These are phyloP conservation scores for Jaapia argillacea DNA, from an alignment of 768 basidiomycete species.

Conservation along the genomic window DNA sequence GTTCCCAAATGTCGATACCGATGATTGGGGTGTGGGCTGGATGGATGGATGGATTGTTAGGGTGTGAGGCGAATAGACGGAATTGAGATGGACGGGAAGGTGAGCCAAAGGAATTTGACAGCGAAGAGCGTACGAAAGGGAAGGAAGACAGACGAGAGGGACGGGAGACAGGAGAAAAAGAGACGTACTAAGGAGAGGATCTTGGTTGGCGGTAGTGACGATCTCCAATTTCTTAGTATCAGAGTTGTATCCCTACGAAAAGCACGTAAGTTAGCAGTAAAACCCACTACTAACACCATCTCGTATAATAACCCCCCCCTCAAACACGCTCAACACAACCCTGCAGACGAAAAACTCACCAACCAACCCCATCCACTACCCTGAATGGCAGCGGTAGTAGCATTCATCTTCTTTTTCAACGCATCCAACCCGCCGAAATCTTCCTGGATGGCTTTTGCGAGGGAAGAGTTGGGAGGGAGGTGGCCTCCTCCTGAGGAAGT, in stretches of 20 bases:
- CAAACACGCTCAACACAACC: too few relatives aligned
- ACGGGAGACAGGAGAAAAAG: not conserved
- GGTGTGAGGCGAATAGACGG: slow-evolving; percentile 4
- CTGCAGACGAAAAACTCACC: slow-evolving; percentile 27
- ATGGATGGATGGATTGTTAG: not conserved
- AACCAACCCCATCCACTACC: slow-evolving; percentile 99
- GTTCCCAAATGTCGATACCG: slow-evolving; percentile 97
- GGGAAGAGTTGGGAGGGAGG: slow-evolving; percentile 20
- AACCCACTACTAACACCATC: too few relatives aligned
- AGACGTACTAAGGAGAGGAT: slow-evolving; percentile 63
- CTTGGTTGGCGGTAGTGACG: slow-evolving; percentile 92
- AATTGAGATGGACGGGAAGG: not conserved
- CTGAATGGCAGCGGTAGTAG: slow-evolving; percentile 85
- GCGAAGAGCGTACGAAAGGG: not conserved
- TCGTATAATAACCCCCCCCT: not conserved
- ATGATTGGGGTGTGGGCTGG: slow-evolving; percentile 82
- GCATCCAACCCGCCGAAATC: slow-evolving; percentile 81
- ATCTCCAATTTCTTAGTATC: slow-evolving; percentile 71
- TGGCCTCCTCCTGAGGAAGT: slow-evolving; percentile 49
- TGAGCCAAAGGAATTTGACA: slow-evolving; percentile 21
- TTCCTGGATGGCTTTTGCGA: not conserved
- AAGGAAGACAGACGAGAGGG: not conserved
- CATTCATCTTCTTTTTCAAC: slow-evolving; percentile 81
- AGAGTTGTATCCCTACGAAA: slow-evolving; percentile 66
- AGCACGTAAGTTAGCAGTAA: too few relatives aligned